phyloP scores from a whole-genome alignment of 495 filamentous ascomycete genomes.

The Penicillium taxi region DNA sequence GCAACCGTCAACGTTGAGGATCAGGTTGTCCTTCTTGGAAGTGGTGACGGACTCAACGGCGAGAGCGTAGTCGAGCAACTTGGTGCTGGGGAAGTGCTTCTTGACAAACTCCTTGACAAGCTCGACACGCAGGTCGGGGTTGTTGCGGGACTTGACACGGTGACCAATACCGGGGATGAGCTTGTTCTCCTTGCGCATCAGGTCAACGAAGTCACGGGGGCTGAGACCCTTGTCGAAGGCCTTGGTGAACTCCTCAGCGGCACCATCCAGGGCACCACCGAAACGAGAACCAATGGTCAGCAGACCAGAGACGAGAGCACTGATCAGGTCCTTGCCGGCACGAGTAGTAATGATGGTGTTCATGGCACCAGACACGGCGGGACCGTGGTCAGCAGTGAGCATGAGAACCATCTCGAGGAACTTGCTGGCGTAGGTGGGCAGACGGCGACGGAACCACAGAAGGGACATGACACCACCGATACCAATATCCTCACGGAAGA shows the following conservation, averaged over 20 bases:
- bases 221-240: conserved; percentile 96
- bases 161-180: conserved; percentile 98
- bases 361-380: conserved; percentile 98
- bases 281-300: conserved; percentile 97
- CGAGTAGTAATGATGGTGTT: conserved; percentile 99
- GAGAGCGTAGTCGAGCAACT: conserved; percentile 96
- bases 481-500: conserved; percentile 97
- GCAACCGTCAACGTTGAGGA: conserved; percentile 97
- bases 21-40: conserved; percentile 99
- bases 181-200: conserved; percentile 99
- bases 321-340: conserved; percentile 97
- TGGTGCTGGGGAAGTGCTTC: conserved; percentile 93
- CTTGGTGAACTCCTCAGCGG: conserved; percentile 96
- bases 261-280: conserved; percentile 95
- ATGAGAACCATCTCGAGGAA: conserved; percentile 99
- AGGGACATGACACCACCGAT: conserved; percentile 99
- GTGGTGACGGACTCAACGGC: conserved; percentile 97
- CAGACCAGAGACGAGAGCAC: conserved; percentile 87
- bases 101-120: conserved; percentile 97
- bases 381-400: conserved; percentile 98
- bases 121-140: conserved; percentile 98
- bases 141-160: conserved; percentile 98
- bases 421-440: conserved; percentile 92
- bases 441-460: conserved; percentile 97
- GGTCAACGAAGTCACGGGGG: conserved; percentile 98